Conservation (phyloP, 345 rosid species). For the Barbarea vulgaris region DNA sequence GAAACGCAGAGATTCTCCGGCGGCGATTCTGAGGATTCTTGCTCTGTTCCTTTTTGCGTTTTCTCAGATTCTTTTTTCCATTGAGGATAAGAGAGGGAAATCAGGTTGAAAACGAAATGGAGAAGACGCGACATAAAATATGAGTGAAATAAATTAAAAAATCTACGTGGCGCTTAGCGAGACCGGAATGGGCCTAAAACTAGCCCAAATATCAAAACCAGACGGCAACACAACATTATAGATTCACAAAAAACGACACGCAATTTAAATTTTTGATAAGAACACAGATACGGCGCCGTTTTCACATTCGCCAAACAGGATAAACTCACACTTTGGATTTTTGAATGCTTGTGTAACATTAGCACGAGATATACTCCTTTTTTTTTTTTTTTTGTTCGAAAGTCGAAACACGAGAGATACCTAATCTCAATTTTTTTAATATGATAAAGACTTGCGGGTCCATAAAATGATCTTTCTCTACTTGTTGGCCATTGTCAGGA, state of each 20-base stretch:
- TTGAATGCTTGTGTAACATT: not conserved
- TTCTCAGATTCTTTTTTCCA: slow-evolving; percentile 26
- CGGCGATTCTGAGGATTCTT: slow-evolving; percentile 34
- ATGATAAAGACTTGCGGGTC: not conserved
- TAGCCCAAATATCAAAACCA: slow-evolving; percentile 19
- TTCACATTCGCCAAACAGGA: not conserved
- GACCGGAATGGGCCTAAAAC: slow-evolving; percentile 6
- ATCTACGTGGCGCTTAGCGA: slow-evolving; percentile 15
- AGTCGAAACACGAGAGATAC: not conserved
- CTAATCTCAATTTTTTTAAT: not conserved
- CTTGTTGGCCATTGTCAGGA: slow-evolving; percentile 19
- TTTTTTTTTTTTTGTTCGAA: too few species aligned
- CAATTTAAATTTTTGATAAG: not conserved
- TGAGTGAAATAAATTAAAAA: not conserved
- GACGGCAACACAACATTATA: not conserved
- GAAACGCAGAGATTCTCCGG: slow-evolving; percentile 27
- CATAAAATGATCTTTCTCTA: slow-evolving; percentile 22
- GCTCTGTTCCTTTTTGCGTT: not conserved
- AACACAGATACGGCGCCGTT: not conserved
- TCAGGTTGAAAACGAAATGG: slow-evolving; percentile 43
- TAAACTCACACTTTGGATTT: too few species aligned
- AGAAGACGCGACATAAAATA: slow-evolving; percentile 21
- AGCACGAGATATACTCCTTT: not conserved
- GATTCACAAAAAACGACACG: not conserved
- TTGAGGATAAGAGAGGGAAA: slow-evolving; percentile 44